A percentile compares a stretch with the other conserved stretches of the same genome.
These are phyloP conservation scores for Neostapfia colusana DNA, from an alignment of 176 grass and related monocot genomes.

Conservation along the genomic window DNA sequence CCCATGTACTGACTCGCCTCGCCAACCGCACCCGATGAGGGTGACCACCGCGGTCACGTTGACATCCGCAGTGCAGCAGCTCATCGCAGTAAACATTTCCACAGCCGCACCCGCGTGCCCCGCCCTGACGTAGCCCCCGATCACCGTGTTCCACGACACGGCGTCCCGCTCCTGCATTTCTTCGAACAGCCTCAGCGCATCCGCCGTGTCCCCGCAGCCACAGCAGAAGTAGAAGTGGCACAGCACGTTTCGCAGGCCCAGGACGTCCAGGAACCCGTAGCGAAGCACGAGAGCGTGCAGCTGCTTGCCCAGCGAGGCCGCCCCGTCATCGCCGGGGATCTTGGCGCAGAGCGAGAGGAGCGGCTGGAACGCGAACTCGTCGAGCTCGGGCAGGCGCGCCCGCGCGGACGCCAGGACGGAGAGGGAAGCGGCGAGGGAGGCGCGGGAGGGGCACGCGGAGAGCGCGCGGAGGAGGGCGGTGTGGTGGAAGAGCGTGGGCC, in stretches of 20 bases:
- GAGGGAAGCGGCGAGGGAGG: constrained; percentile 13
- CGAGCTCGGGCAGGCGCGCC: constrained; percentile 34
- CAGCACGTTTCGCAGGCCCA: constrained; percentile 52
- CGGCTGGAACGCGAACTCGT: constrained; percentile 63
- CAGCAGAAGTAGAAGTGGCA: constrained; percentile 54
- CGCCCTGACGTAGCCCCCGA: constrained; percentile 40
- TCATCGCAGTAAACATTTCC: constrained; percentile 42
- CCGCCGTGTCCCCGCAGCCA: not conserved
- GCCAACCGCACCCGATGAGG: constrained; percentile 22
- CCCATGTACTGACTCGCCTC: constrained; percentile 42
- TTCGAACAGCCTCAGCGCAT: constrained; percentile 44
- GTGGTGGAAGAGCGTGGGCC: constrained; percentile 56
- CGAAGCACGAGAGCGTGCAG: constrained; percentile 42
- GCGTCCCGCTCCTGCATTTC: constrained; percentile 43
- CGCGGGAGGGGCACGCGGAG: constrained; percentile 3
- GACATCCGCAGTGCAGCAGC: constrained; percentile 2
- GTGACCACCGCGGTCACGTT: constrained; percentile 19
- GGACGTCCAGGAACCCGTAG: constrained; percentile 40
- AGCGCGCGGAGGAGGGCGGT: constrained; percentile 44
- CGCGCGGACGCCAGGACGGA: constrained; percentile 35
- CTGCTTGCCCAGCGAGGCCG: constrained; percentile 38
- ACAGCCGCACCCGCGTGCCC: constrained; percentile 4
- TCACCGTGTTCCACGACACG: constrained; percentile 57
- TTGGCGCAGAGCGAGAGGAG: constrained; percentile 55
- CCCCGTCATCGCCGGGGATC: not conserved